phyloP scores from a whole-genome alignment of 1,139 yeast species.

The Hyphopichia khmerensis region DNA sequence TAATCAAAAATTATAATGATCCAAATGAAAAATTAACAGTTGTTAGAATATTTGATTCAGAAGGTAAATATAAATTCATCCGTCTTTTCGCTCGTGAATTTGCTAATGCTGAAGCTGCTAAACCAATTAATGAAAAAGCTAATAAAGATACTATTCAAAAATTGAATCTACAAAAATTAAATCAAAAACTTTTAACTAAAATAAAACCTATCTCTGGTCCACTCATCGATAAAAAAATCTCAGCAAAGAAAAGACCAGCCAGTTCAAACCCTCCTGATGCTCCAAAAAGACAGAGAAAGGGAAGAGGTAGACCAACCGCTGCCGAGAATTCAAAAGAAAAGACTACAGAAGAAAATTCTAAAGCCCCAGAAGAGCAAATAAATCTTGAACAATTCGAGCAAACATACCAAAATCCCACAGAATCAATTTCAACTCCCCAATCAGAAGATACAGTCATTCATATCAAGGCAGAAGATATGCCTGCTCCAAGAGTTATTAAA shows the following conservation, averaged over 20 bases:
- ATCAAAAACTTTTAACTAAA: background rate
- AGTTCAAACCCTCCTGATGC: constrained; percentile 3
- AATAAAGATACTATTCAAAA: constrained; percentile 5
- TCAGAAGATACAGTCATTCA: background rate
- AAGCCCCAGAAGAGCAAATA: background rate
- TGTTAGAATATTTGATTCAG: constrained; percentile 66
- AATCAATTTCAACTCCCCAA: too few relatives aligned
- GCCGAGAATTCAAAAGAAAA: background rate
- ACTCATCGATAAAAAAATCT: background rate
- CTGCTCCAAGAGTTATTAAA: constrained; percentile 1
- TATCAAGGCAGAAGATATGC: constrained; percentile 1
- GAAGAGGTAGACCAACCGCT: constrained; percentile 3
- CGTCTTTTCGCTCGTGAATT: constrained; percentile 52
- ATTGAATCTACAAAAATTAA: background rate
- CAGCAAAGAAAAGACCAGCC: background rate
- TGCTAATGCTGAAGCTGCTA: constrained; percentile 2
- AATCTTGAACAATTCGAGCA: too few relatives aligned
- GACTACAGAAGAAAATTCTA: background rate
- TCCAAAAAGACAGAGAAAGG: constrained; percentile 8
- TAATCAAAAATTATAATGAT: constrained; percentile 21
- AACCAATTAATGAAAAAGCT: constrained; percentile 7
- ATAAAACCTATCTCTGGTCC: background rate
- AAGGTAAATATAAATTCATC: constrained; percentile 71
- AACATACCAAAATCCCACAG: too few relatives aligned
- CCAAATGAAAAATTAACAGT: constrained; percentile 31